phyloP scores from a whole-genome alignment of 345 rosid species.

The Erysimum cheiranthoides region DNA sequence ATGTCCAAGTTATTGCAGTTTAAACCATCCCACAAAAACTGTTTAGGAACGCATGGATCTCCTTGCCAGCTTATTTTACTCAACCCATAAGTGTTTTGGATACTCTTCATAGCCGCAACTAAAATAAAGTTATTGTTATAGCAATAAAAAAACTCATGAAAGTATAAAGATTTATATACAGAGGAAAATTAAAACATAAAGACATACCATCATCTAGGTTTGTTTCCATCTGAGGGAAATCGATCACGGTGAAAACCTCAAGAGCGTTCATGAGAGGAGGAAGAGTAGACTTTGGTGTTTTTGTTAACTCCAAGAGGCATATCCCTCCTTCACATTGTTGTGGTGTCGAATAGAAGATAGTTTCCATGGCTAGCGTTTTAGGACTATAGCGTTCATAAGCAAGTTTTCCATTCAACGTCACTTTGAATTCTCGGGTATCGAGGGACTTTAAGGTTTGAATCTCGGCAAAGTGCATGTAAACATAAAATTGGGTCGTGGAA shows the following conservation, averaged over 20 bases:
- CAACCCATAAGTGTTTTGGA: slow-evolving; percentile 48
- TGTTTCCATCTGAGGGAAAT: slow-evolving; percentile 32
- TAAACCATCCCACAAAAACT: slow-evolving; percentile 55
- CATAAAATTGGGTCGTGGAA: slow-evolving; percentile 29
- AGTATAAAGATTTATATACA: not conserved
- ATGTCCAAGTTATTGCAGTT: slow-evolving; percentile 43
- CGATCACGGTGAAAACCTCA: slow-evolving; percentile 37
- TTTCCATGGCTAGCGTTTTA: not conserved
- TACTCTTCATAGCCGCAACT: slow-evolving; percentile 51
- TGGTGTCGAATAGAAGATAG: slow-evolving; percentile 13
- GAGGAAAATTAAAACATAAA: not conserved
- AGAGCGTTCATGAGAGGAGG: slow-evolving; percentile 46
- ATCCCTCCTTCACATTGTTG: slow-evolving; percentile 20
- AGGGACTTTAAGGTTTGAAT: slow-evolving; percentile 15
- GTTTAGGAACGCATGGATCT: slow-evolving; percentile 55
- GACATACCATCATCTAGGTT: slow-evolving; percentile 44
- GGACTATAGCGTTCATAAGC: slow-evolving; percentile 29
- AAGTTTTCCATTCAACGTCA: slow-evolving; percentile 5
- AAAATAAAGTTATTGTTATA: not conserved
- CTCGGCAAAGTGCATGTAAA: slow-evolving; percentile 46
- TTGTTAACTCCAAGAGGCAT: slow-evolving; percentile 30
- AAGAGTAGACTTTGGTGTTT: slow-evolving; percentile 37
- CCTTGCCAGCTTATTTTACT: slow-evolving; percentile 58
- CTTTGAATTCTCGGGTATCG: slow-evolving; percentile 36
- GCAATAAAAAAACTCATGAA: not conserved